A percentile compares a stretch with the other conserved stretches of the same genome.
Evolutionary conservation across 805 yeast genomes (phyloP).

Genomic region (Pichia heedii): DNA sequence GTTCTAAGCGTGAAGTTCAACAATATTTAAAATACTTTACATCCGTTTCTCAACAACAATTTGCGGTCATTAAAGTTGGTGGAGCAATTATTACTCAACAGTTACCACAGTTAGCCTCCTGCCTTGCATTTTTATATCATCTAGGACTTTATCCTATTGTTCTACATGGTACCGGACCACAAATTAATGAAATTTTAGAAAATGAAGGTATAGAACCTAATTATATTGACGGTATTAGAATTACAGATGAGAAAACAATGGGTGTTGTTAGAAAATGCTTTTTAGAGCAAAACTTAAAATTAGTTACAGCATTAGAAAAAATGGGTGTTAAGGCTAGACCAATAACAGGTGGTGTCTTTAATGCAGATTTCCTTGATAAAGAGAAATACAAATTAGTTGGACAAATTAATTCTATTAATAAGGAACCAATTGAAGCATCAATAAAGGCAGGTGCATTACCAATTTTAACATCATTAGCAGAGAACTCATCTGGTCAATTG

Average conservation of each 20-base stretch:
- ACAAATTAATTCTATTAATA: constrained; percentile 75
- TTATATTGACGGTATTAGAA: constrained; percentile 92
- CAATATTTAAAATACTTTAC: constrained; percentile 95
- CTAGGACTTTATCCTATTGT: constrained; percentile 96
- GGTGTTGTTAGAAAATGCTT: constrained; percentile 92
- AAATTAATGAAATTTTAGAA: constrained; percentile 88
- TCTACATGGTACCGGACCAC: constrained; percentile 98
- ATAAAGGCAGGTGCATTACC: constrained; percentile 96
- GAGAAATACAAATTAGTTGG: constrained; percentile 92
- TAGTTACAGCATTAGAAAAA: constrained; percentile 91
- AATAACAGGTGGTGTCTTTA: constrained; percentile 94
- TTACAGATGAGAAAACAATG: constrained; percentile 93
- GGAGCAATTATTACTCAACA: constrained; percentile 98
- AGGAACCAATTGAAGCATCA: constrained; percentile 85
- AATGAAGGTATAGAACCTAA: constrained; percentile 93
- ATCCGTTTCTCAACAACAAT: constrained; percentile 91
- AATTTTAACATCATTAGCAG: constrained; percentile 91
- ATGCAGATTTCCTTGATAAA: constrained; percentile 84
- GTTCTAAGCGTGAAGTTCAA: constrained; percentile 96
- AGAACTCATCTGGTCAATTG: constrained; percentile 93
- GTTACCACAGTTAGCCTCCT: constrained; percentile 85
- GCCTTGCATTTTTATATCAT: constrained; percentile 91
- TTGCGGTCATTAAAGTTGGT: constrained; percentile 97
- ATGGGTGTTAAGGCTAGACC: constrained; percentile 99
- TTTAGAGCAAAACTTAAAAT: constrained; percentile 86